These are phyloP conservation scores for Yarrowia osloensis DNA, from an alignment of 805 yeast genomes.

Conservation along the genomic window DNA sequence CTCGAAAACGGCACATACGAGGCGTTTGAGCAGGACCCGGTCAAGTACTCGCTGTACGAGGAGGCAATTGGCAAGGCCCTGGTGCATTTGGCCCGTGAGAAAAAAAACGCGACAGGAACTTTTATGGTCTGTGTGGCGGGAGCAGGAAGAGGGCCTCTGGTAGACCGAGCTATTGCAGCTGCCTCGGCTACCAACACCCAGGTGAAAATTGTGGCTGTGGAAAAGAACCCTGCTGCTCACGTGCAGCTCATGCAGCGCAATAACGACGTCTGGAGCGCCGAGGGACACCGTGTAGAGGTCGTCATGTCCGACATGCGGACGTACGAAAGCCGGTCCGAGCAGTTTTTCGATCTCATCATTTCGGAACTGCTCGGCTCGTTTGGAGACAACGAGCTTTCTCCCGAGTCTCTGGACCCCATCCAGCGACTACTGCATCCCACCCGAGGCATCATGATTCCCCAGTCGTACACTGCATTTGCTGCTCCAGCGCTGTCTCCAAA, in stretches of 20 bases:
- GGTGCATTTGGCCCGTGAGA: background rate
- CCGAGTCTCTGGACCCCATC: slow-evolving; percentile 66
- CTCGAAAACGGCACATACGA: slow-evolving; percentile 63
- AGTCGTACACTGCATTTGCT: slow-evolving; percentile 56
- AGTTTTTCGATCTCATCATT: slow-evolving; percentile 56
- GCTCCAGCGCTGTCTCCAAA: slow-evolving; percentile 69
- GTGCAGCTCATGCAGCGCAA: slow-evolving; percentile 54
- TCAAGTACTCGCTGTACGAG: slow-evolving; percentile 70
- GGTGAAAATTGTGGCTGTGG: slow-evolving; percentile 58
- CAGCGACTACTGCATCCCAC: slow-evolving; percentile 46
- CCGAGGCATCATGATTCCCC: slow-evolving; percentile 63
- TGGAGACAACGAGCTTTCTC: slow-evolving; percentile 88
- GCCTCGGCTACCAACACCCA: slow-evolving; percentile 39
- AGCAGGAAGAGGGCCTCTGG: slow-evolving; percentile 85
- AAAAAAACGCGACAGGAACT: background rate
- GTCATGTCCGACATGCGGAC: slow-evolving; percentile 60
- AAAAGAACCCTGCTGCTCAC: slow-evolving; percentile 67
- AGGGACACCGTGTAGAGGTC: slow-evolving; percentile 48
- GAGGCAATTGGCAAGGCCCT: slow-evolving; percentile 57
- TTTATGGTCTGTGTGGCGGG: slow-evolving; percentile 63
- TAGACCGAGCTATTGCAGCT: slow-evolving; percentile 54
- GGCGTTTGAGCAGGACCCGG: slow-evolving; percentile 67
- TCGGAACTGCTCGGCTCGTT: slow-evolving; percentile 88
- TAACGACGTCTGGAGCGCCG: slow-evolving; percentile 52
- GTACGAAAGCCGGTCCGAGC: slow-evolving; percentile 48